A percentile compares a stretch with the other conserved stretches of the same genome.
Conservation (phyloP, 2,329 filamentous ascomycete species). For the Fusarium paranaense region DNA sequence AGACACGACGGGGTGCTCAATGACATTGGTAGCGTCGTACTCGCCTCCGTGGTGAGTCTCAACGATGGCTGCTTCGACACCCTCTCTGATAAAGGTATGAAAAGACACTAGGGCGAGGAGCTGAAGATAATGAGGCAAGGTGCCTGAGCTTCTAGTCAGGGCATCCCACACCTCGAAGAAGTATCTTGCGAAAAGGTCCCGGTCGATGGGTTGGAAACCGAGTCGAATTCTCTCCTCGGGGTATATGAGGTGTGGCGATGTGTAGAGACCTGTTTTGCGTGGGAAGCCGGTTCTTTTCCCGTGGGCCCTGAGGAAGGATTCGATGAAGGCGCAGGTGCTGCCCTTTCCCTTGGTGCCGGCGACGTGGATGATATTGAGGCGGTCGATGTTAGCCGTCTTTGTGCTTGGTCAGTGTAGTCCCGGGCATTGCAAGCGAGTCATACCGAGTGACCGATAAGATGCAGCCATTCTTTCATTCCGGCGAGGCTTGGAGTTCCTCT, state of each 20-base stretch:
- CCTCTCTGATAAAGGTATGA: background rate
- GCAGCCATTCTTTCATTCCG: background rate
- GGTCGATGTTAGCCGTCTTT: background rate
- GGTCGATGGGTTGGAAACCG: background rate
- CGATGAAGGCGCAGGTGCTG: background rate
- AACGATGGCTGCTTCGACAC: background rate
- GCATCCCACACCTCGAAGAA: background rate
- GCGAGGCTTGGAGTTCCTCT: background rate
- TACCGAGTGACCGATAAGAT: background rate
- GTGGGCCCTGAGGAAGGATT: background rate
- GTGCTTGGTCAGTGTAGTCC: background rate
- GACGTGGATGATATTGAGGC: background rate
- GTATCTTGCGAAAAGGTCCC: background rate
- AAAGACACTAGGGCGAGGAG: background rate
- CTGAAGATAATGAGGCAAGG: background rate
- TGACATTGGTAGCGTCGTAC: background rate
- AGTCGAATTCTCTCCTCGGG: background rate
- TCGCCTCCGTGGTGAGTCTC: background rate
- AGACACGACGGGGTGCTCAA: background rate
- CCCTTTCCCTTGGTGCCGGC: background rate
- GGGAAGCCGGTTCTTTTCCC: background rate
- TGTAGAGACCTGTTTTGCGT: background rate
- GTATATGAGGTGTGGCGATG: background rate
- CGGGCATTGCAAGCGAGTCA: fast-evolving
- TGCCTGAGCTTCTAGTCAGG: background rate